Base-by-base conservation (phyloP, 2,329 filamentous ascomycete species). In the Parafenestella ontariensis region DNA sequence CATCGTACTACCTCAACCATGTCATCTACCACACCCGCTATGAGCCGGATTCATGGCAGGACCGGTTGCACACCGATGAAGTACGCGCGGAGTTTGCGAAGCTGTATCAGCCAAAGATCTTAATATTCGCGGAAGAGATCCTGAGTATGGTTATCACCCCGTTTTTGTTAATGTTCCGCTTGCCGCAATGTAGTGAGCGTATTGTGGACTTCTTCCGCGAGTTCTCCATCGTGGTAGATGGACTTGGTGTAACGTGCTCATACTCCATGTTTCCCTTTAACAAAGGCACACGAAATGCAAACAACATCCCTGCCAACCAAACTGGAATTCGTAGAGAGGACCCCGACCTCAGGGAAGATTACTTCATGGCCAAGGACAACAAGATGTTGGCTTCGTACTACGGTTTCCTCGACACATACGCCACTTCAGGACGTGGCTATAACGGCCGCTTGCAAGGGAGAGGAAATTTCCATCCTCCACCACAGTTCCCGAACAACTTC, bases 331-430 rank as follows among this genome's bases (percentile, higher is more conserved):
- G 73, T 63, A 59, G 74, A 66, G 59, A 82, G n/a, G 89, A 92
- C 36, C 53, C 59, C 6, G 74, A 74, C 71, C 84, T 92, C 9
- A 87, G 95, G 10, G 91, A 95, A 54, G 93, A 97, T 65, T 98
- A 98, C 73, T 98, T 95, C 71, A 88, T 91, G 20, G 92, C 92
- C 9, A 97, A 97, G 71, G 93, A 99, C 69, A 91, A 93, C 59
- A 99, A 99, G 79, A 96, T 99, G 91, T 89, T 95, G n/a, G 91
- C 92, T 15, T 98, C 94, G 0, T 95, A 97, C 72, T 93, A 95
- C 68, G 92, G 93, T 2, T 99, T 99, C 74, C 81, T 97, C 54
- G 92, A 97, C 70, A 93, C 96, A 64, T 99, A 99, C 63, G 78
- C 55, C 52, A 73, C 54, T 31, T 61, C 74, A 11, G 62, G 74